Evolutionary conservation across 371 early-diverging fungal genomes (phyloP).

Genomic region (Apophysomyces variabilis): DNA sequence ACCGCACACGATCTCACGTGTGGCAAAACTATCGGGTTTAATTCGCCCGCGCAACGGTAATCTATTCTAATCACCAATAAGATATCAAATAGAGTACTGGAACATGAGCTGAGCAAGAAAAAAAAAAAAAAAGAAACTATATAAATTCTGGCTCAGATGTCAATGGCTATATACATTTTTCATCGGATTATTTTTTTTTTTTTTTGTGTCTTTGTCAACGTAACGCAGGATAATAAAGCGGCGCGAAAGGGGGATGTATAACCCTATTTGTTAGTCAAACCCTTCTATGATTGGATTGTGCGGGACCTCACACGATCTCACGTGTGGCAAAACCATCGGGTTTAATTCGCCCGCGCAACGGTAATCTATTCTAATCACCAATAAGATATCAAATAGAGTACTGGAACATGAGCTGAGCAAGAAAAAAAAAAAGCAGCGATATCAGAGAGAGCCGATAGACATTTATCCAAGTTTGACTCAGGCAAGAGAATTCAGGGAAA

Average conservation of each 20-base stretch:
- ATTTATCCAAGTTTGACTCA: conserved; percentile 7
- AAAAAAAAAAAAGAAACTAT: not conserved
- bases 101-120: conserved; percentile 8
- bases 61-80: conserved; percentile 7
- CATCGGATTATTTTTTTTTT: conserved; percentile 10
- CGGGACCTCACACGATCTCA: conserved; percentile 2
- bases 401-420: conserved; percentile 9
- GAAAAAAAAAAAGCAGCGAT: not conserved
- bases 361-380: not conserved
- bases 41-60: not conserved
- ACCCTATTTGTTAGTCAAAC: not conserved
- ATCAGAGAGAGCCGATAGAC: not conserved
- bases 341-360: conserved; percentile 4
- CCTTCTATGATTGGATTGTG: not conserved
- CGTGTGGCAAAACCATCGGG: conserved; percentile 9
- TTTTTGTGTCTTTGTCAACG: not conserved
- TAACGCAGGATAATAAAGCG: not conserved
- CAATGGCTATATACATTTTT: not conserved
- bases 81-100: conserved; percentile 6
- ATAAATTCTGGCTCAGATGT: conserved; percentile 4
- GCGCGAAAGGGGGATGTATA: conserved; percentile 1
- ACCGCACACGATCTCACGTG: conserved; percentile 8
- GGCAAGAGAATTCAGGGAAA: conserved; percentile 6
- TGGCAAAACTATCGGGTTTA: conserved; percentile 8
- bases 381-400: conserved; percentile 14